These are phyloP conservation scores for Penicillium coffeae DNA, from an alignment of 495 filamentous ascomycete species.

Conservation along the genomic window DNA sequence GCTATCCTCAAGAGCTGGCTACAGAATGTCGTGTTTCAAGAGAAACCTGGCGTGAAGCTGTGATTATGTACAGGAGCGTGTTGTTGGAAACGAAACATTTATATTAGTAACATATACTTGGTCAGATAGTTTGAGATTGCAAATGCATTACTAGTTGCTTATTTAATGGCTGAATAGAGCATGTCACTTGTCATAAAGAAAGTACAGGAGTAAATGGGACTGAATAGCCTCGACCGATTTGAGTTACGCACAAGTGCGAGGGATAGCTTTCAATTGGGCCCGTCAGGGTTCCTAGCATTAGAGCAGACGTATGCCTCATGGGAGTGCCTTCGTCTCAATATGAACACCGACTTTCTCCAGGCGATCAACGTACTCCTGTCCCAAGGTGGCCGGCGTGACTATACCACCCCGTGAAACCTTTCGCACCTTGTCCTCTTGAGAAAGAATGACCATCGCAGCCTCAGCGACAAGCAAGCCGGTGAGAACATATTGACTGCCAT, in stretches of 20 bases:
- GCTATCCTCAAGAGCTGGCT: slow-evolving; percentile 45
- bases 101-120: too few relatives aligned
- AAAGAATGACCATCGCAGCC: slow-evolving; percentile 67
- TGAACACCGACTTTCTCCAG: slow-evolving; percentile 60
- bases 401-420: slow-evolving; percentile 63
- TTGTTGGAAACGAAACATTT: too few relatives aligned
- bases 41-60: slow-evolving; percentile 17
- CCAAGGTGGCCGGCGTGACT: slow-evolving; percentile 79
- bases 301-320: too few relatives aligned
- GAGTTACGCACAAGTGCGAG: too few relatives aligned
- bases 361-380: slow-evolving; percentile 70
- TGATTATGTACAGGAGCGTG: not conserved
- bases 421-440: slow-evolving; percentile 54
- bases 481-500: slow-evolving; percentile 63
- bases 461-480: slow-evolving; percentile 66
- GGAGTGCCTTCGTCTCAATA: slow-evolving; percentile 50
- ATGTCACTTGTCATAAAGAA: too few relatives aligned
- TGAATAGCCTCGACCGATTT: too few relatives aligned
- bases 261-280: too few relatives aligned
- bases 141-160: too few relatives aligned
- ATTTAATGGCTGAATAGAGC: too few relatives aligned
- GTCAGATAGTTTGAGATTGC: too few relatives aligned
- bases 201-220: too few relatives aligned
- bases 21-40: slow-evolving; percentile 34
- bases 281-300: too few relatives aligned